phyloP scores from a whole-genome alignment of 768 basidiomycete species.

The Lanmaoa rubissima region DNA sequence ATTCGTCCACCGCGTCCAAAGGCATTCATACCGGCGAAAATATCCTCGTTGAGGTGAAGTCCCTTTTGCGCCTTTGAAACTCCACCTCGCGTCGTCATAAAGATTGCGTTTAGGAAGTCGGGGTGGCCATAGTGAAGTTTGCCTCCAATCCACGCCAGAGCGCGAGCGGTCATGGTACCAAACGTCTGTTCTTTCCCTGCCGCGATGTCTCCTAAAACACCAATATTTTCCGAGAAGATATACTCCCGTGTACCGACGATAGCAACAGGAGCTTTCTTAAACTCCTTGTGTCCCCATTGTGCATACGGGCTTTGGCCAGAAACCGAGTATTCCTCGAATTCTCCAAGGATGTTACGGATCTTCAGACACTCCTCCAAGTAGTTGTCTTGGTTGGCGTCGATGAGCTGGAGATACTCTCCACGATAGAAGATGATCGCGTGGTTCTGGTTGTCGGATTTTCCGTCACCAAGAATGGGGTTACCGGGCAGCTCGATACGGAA shows the following conservation, averaged over 20 bases:
- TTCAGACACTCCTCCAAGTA: constrained; percentile 99
- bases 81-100: constrained; percentile 98
- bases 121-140: constrained; percentile 99
- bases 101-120: constrained; percentile 96
- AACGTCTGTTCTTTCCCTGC: constrained; percentile 99
- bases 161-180: constrained; percentile 95
- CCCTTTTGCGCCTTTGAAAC: constrained; percentile 99
- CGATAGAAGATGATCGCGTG: constrained; percentile 99
- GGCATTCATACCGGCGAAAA: constrained; percentile 99
- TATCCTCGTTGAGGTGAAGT: constrained; percentile 98
- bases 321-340: constrained; percentile 92
- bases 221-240: constrained; percentile 99
- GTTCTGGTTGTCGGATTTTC: constrained; percentile 99
- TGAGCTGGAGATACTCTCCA: constrained; percentile 97
- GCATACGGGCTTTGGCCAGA: constrained; percentile 95
- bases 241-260: constrained; percentile 99
- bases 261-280: constrained; percentile 86
- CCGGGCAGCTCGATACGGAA: constrained; percentile 97
- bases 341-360: constrained; percentile 95
- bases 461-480: constrained; percentile 98
- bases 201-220: constrained; percentile 97
- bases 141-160: constrained; percentile 95
- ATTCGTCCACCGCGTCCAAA: constrained; percentile 97
- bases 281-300: constrained; percentile 94
- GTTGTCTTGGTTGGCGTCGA: constrained; percentile 99